phyloP scores from a whole-genome alignment of 1,139 yeast genomes.

The Geotrichum reessii region DNA sequence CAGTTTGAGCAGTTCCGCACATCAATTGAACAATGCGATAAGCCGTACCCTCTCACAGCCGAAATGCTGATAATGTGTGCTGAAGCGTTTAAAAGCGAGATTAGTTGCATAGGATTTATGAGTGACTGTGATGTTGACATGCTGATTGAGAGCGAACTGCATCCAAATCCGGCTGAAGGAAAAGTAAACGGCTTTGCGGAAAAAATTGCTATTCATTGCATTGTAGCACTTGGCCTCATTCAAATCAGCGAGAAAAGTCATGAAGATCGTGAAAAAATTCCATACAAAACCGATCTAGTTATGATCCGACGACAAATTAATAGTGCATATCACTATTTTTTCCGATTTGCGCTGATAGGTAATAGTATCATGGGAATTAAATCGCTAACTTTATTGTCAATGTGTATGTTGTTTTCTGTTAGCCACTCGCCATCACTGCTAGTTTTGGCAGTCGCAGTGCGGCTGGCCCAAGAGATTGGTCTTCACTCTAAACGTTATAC shows the following conservation, averaged over 20 bases:
- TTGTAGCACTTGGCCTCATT: conserved; percentile 2
- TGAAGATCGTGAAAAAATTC: neutral
- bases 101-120: neutral
- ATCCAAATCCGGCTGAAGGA: neutral
- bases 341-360: conserved; percentile 21
- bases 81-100: neutral
- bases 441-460: conserved; percentile 43
- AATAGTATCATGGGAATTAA: conserved; percentile 25
- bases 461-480: conserved; percentile 63
- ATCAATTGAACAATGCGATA: neutral
- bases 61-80: neutral
- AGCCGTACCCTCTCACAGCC: neutral
- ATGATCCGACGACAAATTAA: neutral
- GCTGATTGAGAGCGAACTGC: neutral
- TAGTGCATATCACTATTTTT: conserved; percentile 23
- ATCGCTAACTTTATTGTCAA: conserved; percentile 22
- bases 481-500: conserved; percentile 54
- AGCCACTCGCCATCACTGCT: neutral
- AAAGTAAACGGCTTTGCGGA: conserved; percentile 12
- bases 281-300: neutral
- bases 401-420: conserved; percentile 23
- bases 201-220: conserved; percentile 8
- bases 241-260: neutral
- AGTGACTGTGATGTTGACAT: neutral
- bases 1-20: neutral